Evolutionary conservation across 2,329 filamentous ascomycete species (phyloP), one percentile per base, ranked within the genome.

Genomic region (Penicillium sp.): DNA sequence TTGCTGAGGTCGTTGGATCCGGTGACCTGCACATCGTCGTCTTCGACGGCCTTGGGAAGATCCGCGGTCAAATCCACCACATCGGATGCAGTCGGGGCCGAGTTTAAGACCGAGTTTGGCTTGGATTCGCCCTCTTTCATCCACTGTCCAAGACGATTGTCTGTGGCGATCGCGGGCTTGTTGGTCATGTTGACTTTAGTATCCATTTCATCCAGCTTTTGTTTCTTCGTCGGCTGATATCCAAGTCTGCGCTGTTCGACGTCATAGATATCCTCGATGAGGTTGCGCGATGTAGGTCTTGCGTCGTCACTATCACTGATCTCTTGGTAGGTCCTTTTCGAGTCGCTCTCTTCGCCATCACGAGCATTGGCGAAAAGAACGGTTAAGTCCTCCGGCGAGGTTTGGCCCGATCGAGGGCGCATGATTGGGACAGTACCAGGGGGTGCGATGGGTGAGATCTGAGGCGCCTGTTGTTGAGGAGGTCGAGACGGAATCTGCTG

Each of bases 261-360:
- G 64, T 89, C 87, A 72, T 93, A 91, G 71, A 92, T 81, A 35
- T 86, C 84, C 73, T 96, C 91, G 47, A 96, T 85, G 78, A 92
- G 55, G 44, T 63, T 70, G 14, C 66, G 59, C 18, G 69, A 67
- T n/a, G 63, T 66, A 33, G 64, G 24, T 14, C 24, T 58, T 7
- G 56, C 62, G 22, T 67, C 70, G 49, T 68, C 70, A 49, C 73
- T 67, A 19, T 72, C 73, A 56, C 73, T 70, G 35, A 77, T 50
- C 10, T 74, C 66, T 18, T 70, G 57, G 14, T 63, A 66, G 36
- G 59, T 66, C 6, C 75, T 70, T 62, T 77, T 77, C 3, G 59
- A 56, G 36, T 70, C 70, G 36, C 60, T 67, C 11, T 63, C 65
- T 10, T 73, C 66, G n/a, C 63, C 62, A 41, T 68, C 54, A 19